Percentiles rank a stretch among this genome's conserved stretches.
Conservation (phyloP, 257 asterid species). For the Voacanga thouarsii region DNA sequence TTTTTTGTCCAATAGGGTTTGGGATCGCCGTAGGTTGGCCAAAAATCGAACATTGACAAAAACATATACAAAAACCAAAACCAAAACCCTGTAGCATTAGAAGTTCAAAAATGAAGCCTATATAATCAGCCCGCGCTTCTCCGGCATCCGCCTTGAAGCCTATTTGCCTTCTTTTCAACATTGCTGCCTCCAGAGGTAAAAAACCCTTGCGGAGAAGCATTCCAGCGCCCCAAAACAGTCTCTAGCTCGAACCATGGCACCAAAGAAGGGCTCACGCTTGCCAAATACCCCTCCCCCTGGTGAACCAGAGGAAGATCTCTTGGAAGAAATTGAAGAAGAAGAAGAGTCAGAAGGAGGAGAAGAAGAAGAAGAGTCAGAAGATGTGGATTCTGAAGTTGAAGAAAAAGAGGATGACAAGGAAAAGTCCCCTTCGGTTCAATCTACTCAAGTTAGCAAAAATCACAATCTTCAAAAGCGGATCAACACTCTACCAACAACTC, state of each 20-base stretch:
- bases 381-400: not conserved
- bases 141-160: not conserved
- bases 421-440: not conserved
- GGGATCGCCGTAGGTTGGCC: no score
- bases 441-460: not conserved
- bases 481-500: no score
- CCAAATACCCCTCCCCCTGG: slow-evolving; percentile 19
- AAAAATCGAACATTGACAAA: no score
- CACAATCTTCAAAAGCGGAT: not conserved
- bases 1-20: no score
- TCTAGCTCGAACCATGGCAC: slow-evolving; percentile 10
- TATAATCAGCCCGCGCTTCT: not conserved
- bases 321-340: not conserved
- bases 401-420: not conserved
- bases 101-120: not conserved
- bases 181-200: not conserved
- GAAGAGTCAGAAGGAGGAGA: not conserved
- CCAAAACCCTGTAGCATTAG: not conserved
- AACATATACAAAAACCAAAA: no score
- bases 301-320: not conserved
- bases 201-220: not conserved
- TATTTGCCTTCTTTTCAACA: no score
- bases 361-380: no score
- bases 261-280: slow-evolving; percentile 5
- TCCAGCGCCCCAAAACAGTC: not conserved